Conservation (phyloP, 208 protist genomes). For the Angomonas ambiguus region DNA sequence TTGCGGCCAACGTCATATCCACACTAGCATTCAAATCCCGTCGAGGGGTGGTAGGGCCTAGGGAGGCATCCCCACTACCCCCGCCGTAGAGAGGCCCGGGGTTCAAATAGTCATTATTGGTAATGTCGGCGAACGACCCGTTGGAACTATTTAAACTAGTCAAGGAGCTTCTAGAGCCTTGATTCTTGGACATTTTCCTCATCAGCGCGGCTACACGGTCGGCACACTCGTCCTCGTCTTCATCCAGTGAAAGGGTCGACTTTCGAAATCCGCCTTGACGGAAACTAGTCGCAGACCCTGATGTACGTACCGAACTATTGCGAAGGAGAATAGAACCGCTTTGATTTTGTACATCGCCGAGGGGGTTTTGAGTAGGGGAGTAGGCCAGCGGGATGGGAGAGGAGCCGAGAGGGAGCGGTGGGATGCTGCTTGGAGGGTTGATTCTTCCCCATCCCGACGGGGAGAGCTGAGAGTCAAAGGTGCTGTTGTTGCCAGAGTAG, state of each 20-base stretch:
- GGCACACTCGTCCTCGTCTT: background rate
- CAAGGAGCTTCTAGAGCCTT: background rate
- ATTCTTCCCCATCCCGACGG: background rate
- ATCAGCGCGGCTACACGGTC: slow-evolving; percentile 6
- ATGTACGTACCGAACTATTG: background rate
- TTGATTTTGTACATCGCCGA: background rate
- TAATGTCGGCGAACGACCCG: background rate
- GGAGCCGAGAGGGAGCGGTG: background rate
- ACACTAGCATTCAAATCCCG: slow-evolving; percentile 2
- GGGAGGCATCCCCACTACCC: background rate
- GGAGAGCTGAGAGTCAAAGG: background rate
- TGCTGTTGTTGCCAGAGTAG: background rate
- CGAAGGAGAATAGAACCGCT: slow-evolving; percentile 6
- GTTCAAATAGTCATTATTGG: background rate
- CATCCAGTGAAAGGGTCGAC: slow-evolving; percentile 3
- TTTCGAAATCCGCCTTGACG: slow-evolving; percentile 7
- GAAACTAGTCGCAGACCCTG: slow-evolving; percentile 2
- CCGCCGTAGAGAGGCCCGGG: background rate
- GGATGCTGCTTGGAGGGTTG: background rate
- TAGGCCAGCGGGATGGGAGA: background rate
- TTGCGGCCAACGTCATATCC: background rate
- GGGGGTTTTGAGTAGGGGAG: background rate
- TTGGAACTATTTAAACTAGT: background rate
- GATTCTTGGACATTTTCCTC: background rate
- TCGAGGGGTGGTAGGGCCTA: background rate